These are phyloP conservation scores for Beauveria sp. DNA, from an alignment of 2,329 filamentous ascomycete genomes.

Conservation along the genomic window DNA sequence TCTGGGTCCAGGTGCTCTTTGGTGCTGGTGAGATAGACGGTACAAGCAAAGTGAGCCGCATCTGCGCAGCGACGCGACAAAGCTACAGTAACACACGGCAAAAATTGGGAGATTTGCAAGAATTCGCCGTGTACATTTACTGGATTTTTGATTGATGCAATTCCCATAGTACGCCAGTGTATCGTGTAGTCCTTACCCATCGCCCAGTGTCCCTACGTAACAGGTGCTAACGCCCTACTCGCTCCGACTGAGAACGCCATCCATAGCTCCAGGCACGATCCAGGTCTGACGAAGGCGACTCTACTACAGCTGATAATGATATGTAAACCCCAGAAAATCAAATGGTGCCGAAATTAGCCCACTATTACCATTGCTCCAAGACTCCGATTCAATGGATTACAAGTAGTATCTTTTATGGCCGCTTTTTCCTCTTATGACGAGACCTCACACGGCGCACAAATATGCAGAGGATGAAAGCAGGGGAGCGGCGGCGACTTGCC, in stretches of 20 bases:
- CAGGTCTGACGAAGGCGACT: background rate
- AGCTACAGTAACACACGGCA: background rate
- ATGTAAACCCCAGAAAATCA: background rate
- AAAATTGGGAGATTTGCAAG: background rate
- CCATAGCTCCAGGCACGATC: background rate
- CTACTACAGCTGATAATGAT: background rate
- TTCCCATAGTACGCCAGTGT: background rate
- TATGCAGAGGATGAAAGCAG: background rate
- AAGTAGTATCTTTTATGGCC: background rate
- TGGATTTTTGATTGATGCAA: background rate
- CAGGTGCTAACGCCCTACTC: slow-evolving; percentile 11
- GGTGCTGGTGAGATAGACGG: slow-evolving; percentile 8
- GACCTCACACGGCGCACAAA: background rate
- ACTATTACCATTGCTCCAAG: background rate
- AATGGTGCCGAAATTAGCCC: background rate
- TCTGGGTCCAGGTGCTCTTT: background rate
- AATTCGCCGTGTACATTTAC: background rate
- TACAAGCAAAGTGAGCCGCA: slow-evolving; percentile 4
- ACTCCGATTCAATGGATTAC: slow-evolving; percentile 5
- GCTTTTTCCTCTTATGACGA: background rate
- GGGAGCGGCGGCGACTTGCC: background rate
- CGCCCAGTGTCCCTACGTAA: background rate
- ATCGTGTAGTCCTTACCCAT: background rate
- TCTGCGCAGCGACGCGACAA: background rate
- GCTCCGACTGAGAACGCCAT: background rate